Conservation (phyloP, 164 flowering plant genomes). For the Dillenia suffruticosa region DNA sequence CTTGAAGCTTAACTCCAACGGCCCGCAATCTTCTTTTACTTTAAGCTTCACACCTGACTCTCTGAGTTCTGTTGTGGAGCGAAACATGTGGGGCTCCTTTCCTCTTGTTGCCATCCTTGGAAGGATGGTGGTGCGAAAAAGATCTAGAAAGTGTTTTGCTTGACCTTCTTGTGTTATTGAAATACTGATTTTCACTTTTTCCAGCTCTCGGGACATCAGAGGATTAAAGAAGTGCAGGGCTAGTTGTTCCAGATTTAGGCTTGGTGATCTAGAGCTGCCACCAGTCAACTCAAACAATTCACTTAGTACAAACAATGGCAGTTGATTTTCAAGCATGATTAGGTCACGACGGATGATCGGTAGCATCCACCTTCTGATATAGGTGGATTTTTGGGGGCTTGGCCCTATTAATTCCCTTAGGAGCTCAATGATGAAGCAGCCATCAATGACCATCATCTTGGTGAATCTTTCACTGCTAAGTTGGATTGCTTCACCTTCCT, state of each 20-base stretch:
- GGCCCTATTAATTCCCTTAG: not conserved
- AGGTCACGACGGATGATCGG: constrained; percentile 7
- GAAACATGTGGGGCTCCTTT: not conserved
- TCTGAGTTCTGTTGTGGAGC: constrained; percentile 1
- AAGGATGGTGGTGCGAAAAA: not conserved
- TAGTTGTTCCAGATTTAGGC: not conserved
- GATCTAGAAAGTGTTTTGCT: constrained; percentile 7
- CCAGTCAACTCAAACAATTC: constrained; percentile 1
- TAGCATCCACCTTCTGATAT: constrained; percentile 1
- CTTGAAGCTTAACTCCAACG: constrained; percentile 1
- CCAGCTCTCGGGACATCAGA: not conserved
- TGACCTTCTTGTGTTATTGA: not conserved
- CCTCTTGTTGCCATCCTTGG: not conserved
- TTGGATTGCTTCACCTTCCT: not conserved
- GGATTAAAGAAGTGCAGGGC: constrained; percentile 8
- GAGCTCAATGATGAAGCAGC: constrained; percentile 20
- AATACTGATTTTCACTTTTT: not conserved
- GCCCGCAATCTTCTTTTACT: not conserved
- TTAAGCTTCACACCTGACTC: constrained; percentile 12
- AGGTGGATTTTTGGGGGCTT: not conserved
- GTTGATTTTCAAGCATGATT: constrained; percentile 15
- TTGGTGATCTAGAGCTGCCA: not conserved
- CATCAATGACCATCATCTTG: constrained; percentile 12
- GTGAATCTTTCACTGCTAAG: constrained; percentile 6
- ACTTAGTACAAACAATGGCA: constrained; percentile 9